Base-by-base conservation (phyloP, 805 yeast species). In the Diddensiella caesifluorescens region DNA sequence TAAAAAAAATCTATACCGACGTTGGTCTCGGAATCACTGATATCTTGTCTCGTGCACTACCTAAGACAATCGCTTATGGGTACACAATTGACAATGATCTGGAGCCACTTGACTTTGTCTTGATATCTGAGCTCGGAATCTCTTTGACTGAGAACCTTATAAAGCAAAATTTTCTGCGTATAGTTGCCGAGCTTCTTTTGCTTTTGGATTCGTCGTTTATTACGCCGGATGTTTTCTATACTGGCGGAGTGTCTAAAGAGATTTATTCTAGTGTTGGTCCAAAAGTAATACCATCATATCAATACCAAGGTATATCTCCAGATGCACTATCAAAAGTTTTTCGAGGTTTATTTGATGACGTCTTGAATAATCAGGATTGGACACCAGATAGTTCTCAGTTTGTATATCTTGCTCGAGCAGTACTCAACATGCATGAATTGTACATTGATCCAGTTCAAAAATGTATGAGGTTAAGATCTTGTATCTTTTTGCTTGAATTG, bases 41-140 rank as follows among this genome's bases (percentile, higher is more conserved):
- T 21, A 25, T 27, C 16, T 5, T 34, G 3, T 9, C 13, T 3
- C 15, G 6, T 2, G 23, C 31, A 5, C 21, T 34, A 21, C 35
- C 26, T 18, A 33, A 34, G 26, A 37, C 28, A 4, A 28, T 40
- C 15, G 42, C 45, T 12, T 32, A 23, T 19, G 37, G 40, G 10
- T n/a, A 32, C 22, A 27, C 23, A 15, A n/a, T 12, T 9, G 16
- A 21, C 23, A 15, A 20, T 16, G 38, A 25, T 26, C 19, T 33
- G 21, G 42, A 30, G 25, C 23, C 25, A 32, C n/a, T 19, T 20
- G 40, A 29, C n/a, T 4, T 27, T 16, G 4, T 38, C 5, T n/a
- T n/a, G n/a, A n/a, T n/a, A n/a, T n/a, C n/a, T n/a, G n/a, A n/a
- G n/a, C n/a, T n/a, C n/a, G n/a, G n/a, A n/a, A n/a, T n/a, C n/a